Evolutionary conservation across 2,329 filamentous ascomycete species (phyloP).

Genomic region (Rhinocladiella similis): DNA sequence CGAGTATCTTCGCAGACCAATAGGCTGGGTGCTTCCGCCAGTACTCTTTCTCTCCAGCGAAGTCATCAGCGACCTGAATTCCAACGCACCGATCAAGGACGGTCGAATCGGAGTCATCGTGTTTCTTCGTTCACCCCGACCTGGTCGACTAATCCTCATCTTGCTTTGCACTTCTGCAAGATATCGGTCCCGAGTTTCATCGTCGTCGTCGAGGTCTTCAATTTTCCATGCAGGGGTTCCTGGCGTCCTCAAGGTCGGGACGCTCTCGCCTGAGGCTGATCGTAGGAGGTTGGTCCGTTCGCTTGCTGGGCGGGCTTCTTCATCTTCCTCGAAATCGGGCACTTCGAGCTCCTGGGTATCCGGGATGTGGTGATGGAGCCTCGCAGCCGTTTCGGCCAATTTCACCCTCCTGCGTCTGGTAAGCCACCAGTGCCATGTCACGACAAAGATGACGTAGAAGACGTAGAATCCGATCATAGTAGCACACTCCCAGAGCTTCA

Average conservation of each 20-base stretch:
- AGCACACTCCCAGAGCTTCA: constrained; percentile 86
- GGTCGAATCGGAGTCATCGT: constrained; percentile 84
- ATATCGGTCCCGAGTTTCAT: constrained; percentile 58
- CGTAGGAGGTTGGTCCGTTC: constrained; percentile 47
- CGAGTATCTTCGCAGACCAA: constrained; percentile 69
- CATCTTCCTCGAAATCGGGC: constrained; percentile 57
- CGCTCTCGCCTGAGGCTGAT: constrained; percentile 61
- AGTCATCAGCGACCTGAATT: constrained; percentile 89
- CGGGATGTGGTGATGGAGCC: constrained; percentile 70
- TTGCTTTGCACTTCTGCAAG: constrained; percentile 84
- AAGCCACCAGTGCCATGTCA: constrained; percentile 87
- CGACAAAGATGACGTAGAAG: constrained; percentile 85
- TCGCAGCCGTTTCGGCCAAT: constrained; percentile 68
- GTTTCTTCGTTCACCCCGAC: constrained; percentile 65
- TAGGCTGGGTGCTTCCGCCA: constrained; percentile 59
- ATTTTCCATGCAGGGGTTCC: constrained; percentile 43
- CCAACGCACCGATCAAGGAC: constrained; percentile 87
- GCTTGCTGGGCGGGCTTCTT: constrained; percentile 50
- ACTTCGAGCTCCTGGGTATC: constrained; percentile 60
- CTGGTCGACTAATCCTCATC: constrained; percentile 80
- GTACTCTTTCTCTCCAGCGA: constrained; percentile 81
- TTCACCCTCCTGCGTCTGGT: constrained; percentile 62
- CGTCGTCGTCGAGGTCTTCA: constrained; percentile 59
- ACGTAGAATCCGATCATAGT: constrained; percentile 89
- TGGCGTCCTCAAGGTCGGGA: constrained; percentile 60